Percentiles rank a stretch among this genome's conserved stretches.
Evolutionary conservation across 148 eudicot species (phyloP).

Genomic region (Nepenthes gracilis): DNA sequence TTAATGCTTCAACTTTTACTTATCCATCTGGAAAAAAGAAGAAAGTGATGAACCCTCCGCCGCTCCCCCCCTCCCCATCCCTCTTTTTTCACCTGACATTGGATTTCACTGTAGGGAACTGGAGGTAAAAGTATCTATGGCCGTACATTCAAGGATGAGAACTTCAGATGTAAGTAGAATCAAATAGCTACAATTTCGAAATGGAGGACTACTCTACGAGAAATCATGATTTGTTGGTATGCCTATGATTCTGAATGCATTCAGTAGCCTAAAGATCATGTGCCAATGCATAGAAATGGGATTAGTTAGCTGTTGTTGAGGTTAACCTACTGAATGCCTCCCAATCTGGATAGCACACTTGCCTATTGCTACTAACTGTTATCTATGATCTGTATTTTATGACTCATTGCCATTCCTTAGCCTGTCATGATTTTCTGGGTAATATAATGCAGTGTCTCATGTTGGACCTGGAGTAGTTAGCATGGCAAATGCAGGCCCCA

Average conservation of each 20-base stretch:
- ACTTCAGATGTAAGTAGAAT: conserved; percentile 73
- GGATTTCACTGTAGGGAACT: conserved; percentile 57
- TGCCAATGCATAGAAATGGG: no score
- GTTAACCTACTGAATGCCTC: not conserved
- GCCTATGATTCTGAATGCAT: not conserved
- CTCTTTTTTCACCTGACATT: not conserved
- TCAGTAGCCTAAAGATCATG: not conserved
- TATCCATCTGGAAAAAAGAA: no score
- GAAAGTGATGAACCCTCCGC: no score
- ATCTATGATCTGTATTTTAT: no score
- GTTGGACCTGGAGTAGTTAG: conserved; percentile 88
- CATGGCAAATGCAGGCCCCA: conserved; percentile 99
- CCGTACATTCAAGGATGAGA: conserved; percentile 89
- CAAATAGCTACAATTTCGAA: not conserved
- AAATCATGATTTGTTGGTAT: not conserved
- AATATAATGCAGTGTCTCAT: conserved; percentile 50
- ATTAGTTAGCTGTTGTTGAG: not conserved
- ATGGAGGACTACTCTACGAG: not conserved
- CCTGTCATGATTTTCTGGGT: not conserved
- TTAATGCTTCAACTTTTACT: no score
- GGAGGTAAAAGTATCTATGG: conserved; percentile 99
- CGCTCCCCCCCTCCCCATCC: no score
- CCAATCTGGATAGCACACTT: no score
- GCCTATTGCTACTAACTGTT: no score
- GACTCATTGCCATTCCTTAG: no score